Evolutionary conservation across 768 basidiomycete genomes (phyloP).

Genomic region (Chalciporus chontae): DNA sequence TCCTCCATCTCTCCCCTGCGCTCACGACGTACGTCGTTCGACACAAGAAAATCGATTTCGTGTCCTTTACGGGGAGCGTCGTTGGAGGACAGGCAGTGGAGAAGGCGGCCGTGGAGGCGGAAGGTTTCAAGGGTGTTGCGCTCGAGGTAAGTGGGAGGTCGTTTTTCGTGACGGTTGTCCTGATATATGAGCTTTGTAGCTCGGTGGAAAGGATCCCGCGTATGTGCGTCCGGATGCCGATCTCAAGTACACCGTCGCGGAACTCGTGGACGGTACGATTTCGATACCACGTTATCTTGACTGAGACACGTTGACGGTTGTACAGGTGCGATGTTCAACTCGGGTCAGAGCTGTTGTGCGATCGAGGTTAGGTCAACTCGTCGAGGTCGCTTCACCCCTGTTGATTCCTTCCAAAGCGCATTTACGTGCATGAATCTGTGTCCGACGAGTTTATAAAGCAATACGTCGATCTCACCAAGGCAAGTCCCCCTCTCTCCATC

Average conservation of each 20-base stretch:
- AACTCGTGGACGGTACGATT: slow-evolving; percentile 82
- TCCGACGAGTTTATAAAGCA: slow-evolving; percentile 77
- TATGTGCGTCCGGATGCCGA: slow-evolving; percentile 90
- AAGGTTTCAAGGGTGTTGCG: slow-evolving; percentile 81
- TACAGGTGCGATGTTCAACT: slow-evolving; percentile 90
- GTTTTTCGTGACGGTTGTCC: background rate
- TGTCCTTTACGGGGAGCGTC: slow-evolving; percentile 91
- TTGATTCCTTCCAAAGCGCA: slow-evolving; percentile 47
- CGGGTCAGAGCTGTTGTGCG: slow-evolving; percentile 95
- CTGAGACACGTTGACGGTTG: background rate
- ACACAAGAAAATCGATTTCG: slow-evolving; percentile 70
- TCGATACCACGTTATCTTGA: background rate
- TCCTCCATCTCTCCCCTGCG: slow-evolving; percentile 66
- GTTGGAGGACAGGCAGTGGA: slow-evolving; percentile 71
- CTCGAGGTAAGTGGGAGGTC: slow-evolving; percentile 57
- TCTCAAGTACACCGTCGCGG: slow-evolving; percentile 73
- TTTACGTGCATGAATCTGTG: slow-evolving; percentile 87
- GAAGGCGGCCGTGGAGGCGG: slow-evolving; percentile 58
- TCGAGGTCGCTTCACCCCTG: slow-evolving; percentile 7
- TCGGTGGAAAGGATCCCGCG: slow-evolving; percentile 97
- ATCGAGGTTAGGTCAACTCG: slow-evolving; percentile 57
- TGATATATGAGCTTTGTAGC: slow-evolving; percentile 38
- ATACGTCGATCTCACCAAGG: slow-evolving; percentile 74
- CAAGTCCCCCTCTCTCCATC: slow-evolving; percentile 13
- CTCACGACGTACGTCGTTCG: slow-evolving; percentile 59